A percentile compares a stretch with the other conserved stretches of the same genome.
phyloP scores from a whole-genome alignment of 2,329 filamentous ascomycete genomes.

The Verticillium dahliae region DNA sequence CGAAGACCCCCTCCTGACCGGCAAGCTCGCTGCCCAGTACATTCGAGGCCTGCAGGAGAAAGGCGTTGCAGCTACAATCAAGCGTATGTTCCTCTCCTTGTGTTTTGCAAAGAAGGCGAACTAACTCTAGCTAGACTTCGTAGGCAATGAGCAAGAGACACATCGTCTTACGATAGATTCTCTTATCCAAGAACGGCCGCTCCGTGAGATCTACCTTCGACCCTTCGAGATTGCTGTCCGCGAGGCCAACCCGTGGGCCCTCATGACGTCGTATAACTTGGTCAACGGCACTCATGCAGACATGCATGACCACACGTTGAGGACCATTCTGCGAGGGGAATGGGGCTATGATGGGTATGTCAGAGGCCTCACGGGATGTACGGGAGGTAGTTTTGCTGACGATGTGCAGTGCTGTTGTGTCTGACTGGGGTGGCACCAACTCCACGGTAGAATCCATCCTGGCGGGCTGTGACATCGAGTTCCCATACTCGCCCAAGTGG shows the following conservation, averaged over 20 bases:
- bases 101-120: background rate
- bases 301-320: conserved; percentile 48
- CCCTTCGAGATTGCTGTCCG: conserved; percentile 68
- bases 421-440: conserved; percentile 53
- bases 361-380: background rate
- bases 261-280: conserved; percentile 65
- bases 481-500: conserved; percentile 50
- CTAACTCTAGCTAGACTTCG: conserved; percentile 41
- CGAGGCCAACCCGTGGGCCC: conserved; percentile 61
- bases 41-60: conserved; percentile 68
- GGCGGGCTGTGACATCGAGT: conserved; percentile 52
- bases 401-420: conserved; percentile 41
- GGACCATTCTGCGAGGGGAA: conserved; percentile 51
- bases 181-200: conserved; percentile 54
- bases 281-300: conserved; percentile 58
- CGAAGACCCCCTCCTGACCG: conserved; percentile 73
- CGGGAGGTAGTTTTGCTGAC: background rate
- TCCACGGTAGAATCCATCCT: conserved; percentile 48
- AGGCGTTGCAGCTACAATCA: conserved; percentile 70
- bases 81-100: conserved; percentile 44
- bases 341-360: conserved; percentile 55
- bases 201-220: conserved; percentile 66
- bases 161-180: conserved; percentile 59
- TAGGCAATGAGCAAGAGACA: conserved; percentile 69
- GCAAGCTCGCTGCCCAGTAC: conserved; percentile 65